A percentile compares a stretch with the other conserved stretches of the same genome.
Conservation (phyloP, 2,329 filamentous ascomycete genomes). For the Aureobasidium sp. region DNA sequence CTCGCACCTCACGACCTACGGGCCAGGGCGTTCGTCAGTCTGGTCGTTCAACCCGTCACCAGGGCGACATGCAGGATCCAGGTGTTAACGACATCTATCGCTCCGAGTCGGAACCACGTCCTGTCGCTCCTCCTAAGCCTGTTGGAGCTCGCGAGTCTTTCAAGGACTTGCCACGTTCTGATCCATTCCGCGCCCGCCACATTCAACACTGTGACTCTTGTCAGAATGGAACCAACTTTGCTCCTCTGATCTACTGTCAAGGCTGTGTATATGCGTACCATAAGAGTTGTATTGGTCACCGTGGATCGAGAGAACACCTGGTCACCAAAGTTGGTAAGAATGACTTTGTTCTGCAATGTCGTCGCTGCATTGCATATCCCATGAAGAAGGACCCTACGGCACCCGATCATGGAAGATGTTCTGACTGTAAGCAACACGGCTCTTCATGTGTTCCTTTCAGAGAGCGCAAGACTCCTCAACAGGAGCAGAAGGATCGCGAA, state of each 20-base stretch:
- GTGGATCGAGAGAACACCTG: slow-evolving; percentile 71
- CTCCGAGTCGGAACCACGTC: slow-evolving; percentile 34
- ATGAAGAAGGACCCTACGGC: slow-evolving; percentile 61
- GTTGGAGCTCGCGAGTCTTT: slow-evolving; percentile 66
- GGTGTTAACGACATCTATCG: slow-evolving; percentile 50
- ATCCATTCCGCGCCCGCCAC: slow-evolving; percentile 65
- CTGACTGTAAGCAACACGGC: slow-evolving; percentile 59
- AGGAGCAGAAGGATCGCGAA: slow-evolving; percentile 76
- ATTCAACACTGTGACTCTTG: slow-evolving; percentile 67
- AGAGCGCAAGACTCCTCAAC: slow-evolving; percentile 60
- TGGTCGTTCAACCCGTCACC: slow-evolving; percentile 39
- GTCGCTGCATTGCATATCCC: slow-evolving; percentile 66
- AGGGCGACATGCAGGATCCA: slow-evolving; percentile 47
- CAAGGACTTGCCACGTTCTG: slow-evolving; percentile 50
- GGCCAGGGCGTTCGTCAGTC: slow-evolving; percentile 34
- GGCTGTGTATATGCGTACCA: slow-evolving; percentile 83
- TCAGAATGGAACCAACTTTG: slow-evolving; percentile 52
- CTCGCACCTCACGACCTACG: slow-evolving; percentile 11
- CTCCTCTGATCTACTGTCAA: slow-evolving; percentile 76
- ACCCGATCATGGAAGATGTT: slow-evolving; percentile 66
- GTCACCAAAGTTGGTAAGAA: slow-evolving; percentile 75
- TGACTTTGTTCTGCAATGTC: slow-evolving; percentile 83
- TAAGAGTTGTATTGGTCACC: slow-evolving; percentile 69
- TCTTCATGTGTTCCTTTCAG: slow-evolving; percentile 69
- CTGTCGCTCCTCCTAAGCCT: slow-evolving; percentile 44